Percentiles rank a stretch among this genome's conserved stretches.
Evolutionary conservation across 345 rosid genomes (phyloP).

Genomic region (Geranium rotundifolium): DNA sequence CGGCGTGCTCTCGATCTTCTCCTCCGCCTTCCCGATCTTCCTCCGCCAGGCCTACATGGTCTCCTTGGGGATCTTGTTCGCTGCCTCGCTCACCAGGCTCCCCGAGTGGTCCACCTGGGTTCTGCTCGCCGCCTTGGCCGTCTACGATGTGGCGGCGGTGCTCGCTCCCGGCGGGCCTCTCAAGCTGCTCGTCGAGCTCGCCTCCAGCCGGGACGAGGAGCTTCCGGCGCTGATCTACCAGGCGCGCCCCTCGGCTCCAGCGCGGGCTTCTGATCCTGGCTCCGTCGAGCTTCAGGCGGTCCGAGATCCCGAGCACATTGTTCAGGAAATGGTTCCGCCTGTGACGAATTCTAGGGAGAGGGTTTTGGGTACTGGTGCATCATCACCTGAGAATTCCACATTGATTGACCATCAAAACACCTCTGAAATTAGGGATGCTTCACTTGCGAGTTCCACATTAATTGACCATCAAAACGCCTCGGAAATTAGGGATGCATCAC

Average conservation of each 20-base stretch:
- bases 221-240: constrained; percentile 94
- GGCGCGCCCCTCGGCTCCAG: constrained; percentile 62
- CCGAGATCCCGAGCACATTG: constrained; percentile 8
- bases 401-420: constrained; percentile 8
- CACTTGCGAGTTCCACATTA: constrained; percentile 39
- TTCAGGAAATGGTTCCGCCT: constrained; percentile 36
- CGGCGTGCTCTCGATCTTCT: constrained; percentile 72
- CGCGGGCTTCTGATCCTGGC: constrained; percentile 41
- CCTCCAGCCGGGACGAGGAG: constrained; percentile 82
- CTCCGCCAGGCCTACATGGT: constrained; percentile 88
- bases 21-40: constrained; percentile 65
- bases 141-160: constrained; percentile 87
- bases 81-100: constrained; percentile 87
- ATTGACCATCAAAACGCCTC: constrained; percentile 11
- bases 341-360: constrained; percentile 32
- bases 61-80: constrained; percentile 68
- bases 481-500: constrained; percentile 35
- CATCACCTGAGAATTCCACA: constrained; percentile 39
- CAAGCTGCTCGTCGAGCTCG: constrained; percentile 17
- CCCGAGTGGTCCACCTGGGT: constrained; percentile 98
- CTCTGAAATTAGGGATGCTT: constrained; percentile 32
- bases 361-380: constrained; percentile 28
- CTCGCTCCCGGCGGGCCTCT: constrained; percentile 94
- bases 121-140: constrained; percentile 74
- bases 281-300: constrained; percentile 74